Base-by-base conservation (phyloP, 768 basidiomycete species). In the Kwoniella botswanensis region DNA sequence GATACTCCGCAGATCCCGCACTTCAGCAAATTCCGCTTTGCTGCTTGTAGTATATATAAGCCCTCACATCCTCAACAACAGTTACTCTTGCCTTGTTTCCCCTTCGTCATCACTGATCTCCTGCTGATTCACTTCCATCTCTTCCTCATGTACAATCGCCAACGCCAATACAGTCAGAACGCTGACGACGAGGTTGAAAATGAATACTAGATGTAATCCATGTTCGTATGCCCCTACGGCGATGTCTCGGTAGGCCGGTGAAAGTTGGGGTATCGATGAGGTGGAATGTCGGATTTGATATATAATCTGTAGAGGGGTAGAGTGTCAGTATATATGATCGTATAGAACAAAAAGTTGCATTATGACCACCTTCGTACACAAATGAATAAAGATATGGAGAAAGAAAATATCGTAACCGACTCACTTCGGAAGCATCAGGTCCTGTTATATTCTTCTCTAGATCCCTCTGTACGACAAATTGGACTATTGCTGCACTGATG, bases 401-500 rank as follows among this genome's bases (percentile, higher is more conserved):
- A n/a, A n/a, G n/a, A n/a, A n/a, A n/a, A n/a, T n/a, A n/a, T n/a
- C n/a, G n/a, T n/a, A n/a, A n/a, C n/a, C n/a, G n/a, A n/a, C n/a
- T 62, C 41, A 78, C 74, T 42, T 74, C 69, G 76, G 86, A 85
- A 65, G 95, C 88, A 67, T 87, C 88, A 56, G 91, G 89, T 0
- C 93, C 95, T 6, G 86, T 88, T 75, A 99, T 95, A 63, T 90
- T 88, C 71, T 87, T 84, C 67, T 88, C 88, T 65, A 99, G 86
- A 78, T 92, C 89, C 59, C 86, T 83, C 35, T 90, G 84, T 52
- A 99, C 86, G 44, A 96, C 87, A 5, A 88, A 88, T 84, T 99
- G 96, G 42, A 95, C 85, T 29, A 98, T 82, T 0, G 93, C 91
- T 22, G 93, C 92, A 75, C 90, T 90, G 57, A 95, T 85, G 76